Evolutionary conservation across 768 basidiomycete genomes (phyloP).

Genomic region (Lentinus tigrinus): DNA sequence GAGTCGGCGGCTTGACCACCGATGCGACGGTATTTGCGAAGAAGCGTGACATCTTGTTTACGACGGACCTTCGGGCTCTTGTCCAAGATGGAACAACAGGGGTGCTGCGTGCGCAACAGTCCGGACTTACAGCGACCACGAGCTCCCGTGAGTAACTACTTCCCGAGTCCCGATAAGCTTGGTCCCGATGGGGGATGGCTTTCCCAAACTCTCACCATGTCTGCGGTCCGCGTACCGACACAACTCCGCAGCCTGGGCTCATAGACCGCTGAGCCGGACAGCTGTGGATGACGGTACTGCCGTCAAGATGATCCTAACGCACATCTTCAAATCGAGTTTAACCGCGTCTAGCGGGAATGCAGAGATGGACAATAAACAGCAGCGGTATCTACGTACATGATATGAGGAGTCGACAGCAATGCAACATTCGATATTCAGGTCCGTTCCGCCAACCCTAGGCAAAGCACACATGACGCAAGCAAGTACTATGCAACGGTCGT

Average conservation of each 20-base stretch:
- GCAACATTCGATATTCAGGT: conserved; percentile 4
- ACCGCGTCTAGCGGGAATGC: conserved; percentile 3
- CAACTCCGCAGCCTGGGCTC: too few species aligned
- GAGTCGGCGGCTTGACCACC: conserved; percentile 28
- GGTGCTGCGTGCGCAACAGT: too few species aligned
- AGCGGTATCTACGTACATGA: conserved; percentile 11
- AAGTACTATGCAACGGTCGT: background rate
- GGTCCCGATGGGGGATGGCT: too few species aligned
- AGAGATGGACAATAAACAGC: conserved; percentile 7
- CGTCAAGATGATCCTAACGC: too few species aligned
- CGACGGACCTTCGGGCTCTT: background rate
- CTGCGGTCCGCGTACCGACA: background rate
- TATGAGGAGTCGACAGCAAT: conserved; percentile 11
- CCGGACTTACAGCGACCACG: too few species aligned
- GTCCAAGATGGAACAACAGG: too few species aligned
- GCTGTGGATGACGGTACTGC: too few species aligned
- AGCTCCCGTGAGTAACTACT: too few species aligned
- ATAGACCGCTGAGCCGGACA: too few species aligned
- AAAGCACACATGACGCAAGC: too few species aligned
- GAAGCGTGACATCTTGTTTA: conserved; percentile 15
- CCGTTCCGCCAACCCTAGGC: conserved; percentile 1
- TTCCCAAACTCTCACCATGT: too few species aligned
- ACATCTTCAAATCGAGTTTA: too few species aligned
- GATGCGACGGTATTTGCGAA: conserved; percentile 31
- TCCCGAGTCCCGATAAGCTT: background rate